phyloP scores from a whole-genome alignment of 768 basidiomycete species.

The Collybia mongolica region DNA sequence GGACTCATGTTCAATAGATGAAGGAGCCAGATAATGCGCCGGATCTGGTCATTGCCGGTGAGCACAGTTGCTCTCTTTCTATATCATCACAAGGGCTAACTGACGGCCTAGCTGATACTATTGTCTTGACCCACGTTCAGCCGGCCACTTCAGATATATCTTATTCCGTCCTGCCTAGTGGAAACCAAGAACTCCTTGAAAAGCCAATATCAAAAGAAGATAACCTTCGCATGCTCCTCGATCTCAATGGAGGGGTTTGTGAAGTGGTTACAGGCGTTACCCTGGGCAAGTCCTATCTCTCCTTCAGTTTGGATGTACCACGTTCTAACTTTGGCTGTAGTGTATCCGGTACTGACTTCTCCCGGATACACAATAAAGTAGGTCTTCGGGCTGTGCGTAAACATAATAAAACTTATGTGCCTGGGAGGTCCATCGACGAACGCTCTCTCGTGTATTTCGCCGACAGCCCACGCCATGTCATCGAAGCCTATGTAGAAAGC shows the following conservation, averaged over 20 bases:
- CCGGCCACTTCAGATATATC: slow-evolving; percentile 57
- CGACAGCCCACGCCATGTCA: slow-evolving; percentile 54
- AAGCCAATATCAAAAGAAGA: slow-evolving; percentile 82
- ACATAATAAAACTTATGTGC: too few relatives aligned
- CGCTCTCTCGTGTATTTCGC: slow-evolving; percentile 77
- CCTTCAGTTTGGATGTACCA: slow-evolving; percentile 48
- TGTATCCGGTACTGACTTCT: too few relatives aligned
- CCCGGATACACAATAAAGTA: slow-evolving; percentile 78
- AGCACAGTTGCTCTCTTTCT: slow-evolving; percentile 7
- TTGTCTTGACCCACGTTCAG: slow-evolving; percentile 80
- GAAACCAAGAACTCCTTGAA: slow-evolving; percentile 78
- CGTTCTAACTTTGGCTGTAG: too few relatives aligned
- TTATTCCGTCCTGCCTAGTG: slow-evolving; percentile 50
- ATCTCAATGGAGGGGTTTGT: slow-evolving; percentile 83
- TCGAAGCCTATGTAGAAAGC: slow-evolving; percentile 80
- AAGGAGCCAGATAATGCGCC: slow-evolving; percentile 67
- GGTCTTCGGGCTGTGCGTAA: too few relatives aligned
- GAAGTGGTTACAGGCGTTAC: slow-evolving; percentile 92
- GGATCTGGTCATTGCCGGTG: slow-evolving; percentile 79
- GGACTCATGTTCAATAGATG: slow-evolving; percentile 24
- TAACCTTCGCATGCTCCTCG: slow-evolving; percentile 83
- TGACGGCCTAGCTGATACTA: slow-evolving; percentile 75
- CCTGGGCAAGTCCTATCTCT: slow-evolving; percentile 51
- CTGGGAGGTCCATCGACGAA: slow-evolving; percentile 86
- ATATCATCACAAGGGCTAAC: neutral